A percentile compares a stretch with the other conserved stretches of the same genome.
Evolutionary conservation across 2,329 filamentous ascomycete species (phyloP).

Genomic region (Fusarium udum): DNA sequence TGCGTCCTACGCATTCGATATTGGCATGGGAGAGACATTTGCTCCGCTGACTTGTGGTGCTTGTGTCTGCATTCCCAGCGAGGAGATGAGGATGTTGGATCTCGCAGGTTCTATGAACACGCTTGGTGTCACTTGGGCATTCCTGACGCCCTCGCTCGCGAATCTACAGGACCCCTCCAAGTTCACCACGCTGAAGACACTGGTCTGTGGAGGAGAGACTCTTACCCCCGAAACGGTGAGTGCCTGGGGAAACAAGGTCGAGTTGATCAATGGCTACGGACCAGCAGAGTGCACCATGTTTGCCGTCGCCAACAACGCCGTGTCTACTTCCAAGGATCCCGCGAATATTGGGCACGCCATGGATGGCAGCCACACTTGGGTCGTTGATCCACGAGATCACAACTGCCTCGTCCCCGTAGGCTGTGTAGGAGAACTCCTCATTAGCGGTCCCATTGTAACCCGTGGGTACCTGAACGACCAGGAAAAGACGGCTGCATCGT

Average conservation of each 20-base stretch:
- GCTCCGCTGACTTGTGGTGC: conserved; percentile 19
- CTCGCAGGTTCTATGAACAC: conserved; percentile 27
- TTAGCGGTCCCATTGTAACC: conserved; percentile 26
- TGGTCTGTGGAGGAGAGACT: conserved; percentile 37
- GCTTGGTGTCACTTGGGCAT: conserved; percentile 30
- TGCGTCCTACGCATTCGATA: conserved; percentile 39
- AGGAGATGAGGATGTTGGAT: conserved; percentile 32
- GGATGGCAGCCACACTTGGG: conserved; percentile 16
- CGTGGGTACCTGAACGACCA: conserved; percentile 20
- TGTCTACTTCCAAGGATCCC: not conserved
- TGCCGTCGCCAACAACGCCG: conserved; percentile 6
- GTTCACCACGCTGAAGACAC: conserved; percentile 19
- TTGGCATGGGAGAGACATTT: conserved; percentile 35
- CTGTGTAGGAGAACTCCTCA: conserved; percentile 32
- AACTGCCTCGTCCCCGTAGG: conserved; percentile 25
- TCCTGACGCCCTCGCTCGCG: conserved; percentile 39
- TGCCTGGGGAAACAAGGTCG: conserved; percentile 27
- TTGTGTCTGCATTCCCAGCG: conserved; percentile 38
- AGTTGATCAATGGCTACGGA: conserved; percentile 38
- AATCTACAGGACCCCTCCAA: conserved; percentile 33
- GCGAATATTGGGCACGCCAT: conserved; percentile 16
- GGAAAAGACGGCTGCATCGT: not conserved
- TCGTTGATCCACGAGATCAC: conserved; percentile 33
- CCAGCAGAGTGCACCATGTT: conserved; percentile 36
- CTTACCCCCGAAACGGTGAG: conserved; percentile 23